Evolutionary conservation across 768 basidiomycete genomes (phyloP).

Genomic region (Boletellus emodensis): DNA sequence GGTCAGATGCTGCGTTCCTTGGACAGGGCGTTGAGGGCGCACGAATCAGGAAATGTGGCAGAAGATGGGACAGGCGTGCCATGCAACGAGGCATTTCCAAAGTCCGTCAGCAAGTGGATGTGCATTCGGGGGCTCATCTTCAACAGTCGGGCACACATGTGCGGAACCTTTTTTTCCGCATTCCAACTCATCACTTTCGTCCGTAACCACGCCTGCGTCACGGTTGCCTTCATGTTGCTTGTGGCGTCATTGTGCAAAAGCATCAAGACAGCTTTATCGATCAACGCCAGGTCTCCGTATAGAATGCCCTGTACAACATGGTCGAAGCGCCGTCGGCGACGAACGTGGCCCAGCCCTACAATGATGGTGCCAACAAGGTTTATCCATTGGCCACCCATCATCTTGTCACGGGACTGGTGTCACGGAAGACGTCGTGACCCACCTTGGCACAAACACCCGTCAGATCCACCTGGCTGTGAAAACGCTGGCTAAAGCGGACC

Average conservation of each 20-base stretch:
- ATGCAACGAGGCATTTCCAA: slow-evolving; percentile 18
- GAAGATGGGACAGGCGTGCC: not conserved
- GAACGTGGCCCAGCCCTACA: slow-evolving; percentile 1
- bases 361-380: slow-evolving; percentile 7
- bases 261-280: slow-evolving; percentile 17
- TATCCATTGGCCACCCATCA: slow-evolving; percentile 9
- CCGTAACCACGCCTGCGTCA: not conserved
- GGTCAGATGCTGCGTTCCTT: not conserved
- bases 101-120: not conserved
- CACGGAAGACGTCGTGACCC: slow-evolving; percentile 6
- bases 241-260: slow-evolving; percentile 8
- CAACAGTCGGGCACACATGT: not conserved
- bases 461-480: slow-evolving; percentile 2
- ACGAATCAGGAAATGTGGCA: not conserved
- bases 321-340: slow-evolving; percentile 8
- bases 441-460: slow-evolving; percentile 13
- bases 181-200: slow-evolving; percentile 2
- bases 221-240: not conserved
- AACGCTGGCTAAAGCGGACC: slow-evolving; percentile 5
- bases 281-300: slow-evolving; percentile 7
- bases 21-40: not conserved
- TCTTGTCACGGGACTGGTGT: not conserved
- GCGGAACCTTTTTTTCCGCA: slow-evolving; percentile 8
- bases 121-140: not conserved
- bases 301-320: slow-evolving; percentile 3